phyloP scores from a whole-genome alignment of 164 flowering plant species.

The Stephania japonica region DNA sequence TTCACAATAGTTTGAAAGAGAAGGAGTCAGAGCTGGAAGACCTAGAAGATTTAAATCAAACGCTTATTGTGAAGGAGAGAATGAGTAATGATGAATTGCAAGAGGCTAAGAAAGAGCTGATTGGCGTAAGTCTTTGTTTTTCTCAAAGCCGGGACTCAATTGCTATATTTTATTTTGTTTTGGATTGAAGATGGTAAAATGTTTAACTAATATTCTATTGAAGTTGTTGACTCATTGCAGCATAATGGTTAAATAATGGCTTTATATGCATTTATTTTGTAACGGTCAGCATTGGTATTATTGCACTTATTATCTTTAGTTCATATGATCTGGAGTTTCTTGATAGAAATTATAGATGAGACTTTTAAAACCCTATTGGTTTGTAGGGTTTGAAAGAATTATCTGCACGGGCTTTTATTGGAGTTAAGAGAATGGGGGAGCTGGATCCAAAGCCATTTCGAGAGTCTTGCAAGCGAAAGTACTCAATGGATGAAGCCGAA shows the following conservation, averaged over 20 bases:
- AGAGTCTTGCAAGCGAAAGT: slow-evolving; percentile 52
- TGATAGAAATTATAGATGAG: too few species aligned
- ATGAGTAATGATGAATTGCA: slow-evolving; percentile 56
- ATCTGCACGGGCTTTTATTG: slow-evolving; percentile 31
- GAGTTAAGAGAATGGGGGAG: slow-evolving; percentile 84
- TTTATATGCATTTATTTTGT: too few species aligned
- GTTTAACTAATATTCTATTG: too few species aligned
- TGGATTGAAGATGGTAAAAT: too few species aligned
- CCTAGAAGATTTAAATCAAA: slow-evolving; percentile 15
- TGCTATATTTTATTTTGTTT: too few species aligned
- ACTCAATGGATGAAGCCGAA: slow-evolving; percentile 45
- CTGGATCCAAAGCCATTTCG: slow-evolving; percentile 53
- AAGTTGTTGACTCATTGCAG: too few species aligned
- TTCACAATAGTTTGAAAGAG: slow-evolving; percentile 8
- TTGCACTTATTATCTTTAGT: too few species aligned
- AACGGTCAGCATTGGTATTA: too few species aligned
- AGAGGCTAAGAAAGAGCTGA: slow-evolving; percentile 61
- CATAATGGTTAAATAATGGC: too few species aligned
- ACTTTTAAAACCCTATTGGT: not conserved
- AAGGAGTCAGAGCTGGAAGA: slow-evolving; percentile 13
- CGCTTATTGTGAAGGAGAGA: slow-evolving; percentile 16
- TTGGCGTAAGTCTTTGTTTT: slow-evolving; percentile 30
- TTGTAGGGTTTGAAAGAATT: slow-evolving; percentile 52
- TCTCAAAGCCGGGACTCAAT: too few species aligned
- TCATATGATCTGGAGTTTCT: not conserved